Evolutionary conservation across 495 filamentous ascomycete genomes (phyloP), one percentile per base, ranked within the genome.

Genomic region (Tetracladium marchalianum): DNA sequence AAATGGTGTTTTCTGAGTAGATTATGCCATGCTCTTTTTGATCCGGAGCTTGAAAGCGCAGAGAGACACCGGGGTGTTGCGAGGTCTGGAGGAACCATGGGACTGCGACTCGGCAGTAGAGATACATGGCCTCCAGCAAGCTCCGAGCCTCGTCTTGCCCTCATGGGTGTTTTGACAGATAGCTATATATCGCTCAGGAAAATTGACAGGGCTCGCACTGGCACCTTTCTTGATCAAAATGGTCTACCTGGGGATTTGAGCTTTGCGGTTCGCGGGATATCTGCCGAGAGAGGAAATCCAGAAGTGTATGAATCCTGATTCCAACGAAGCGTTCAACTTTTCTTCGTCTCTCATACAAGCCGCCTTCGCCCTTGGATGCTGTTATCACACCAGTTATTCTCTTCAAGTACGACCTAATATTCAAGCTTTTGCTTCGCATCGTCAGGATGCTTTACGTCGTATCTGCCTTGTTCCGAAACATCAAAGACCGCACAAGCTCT

Each of bases 321-420:
- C 78, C 0, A 74, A 96, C 27, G 81, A 87, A 62, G 92, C 92
- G 0, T 68, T 96, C n/a, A 92, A 98, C 61, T 96, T 98, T n/a
- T 56, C 69, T 98, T 13, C 78, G 83, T 2, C 67, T 98, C 4
- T 81, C 87, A 42, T 98, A 95, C 66, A 82, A 78, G 34, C 77
- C 92, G 0, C 87, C 90, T 0, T 55, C 73, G 2, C 76, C 84
- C 2, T 70, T 98, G 0, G 77, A 82, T 32, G 66, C 78, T 0
- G 70, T 96, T 44, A 80, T 98, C 18, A 85, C 85, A 0, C 65
- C 75, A 0, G 58, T 64, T 0, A 67, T 79, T 1, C 66, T 98
- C 11, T 60, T 77, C 15, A 86, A 84, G 54, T 96, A 95, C 55
- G 92, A 98, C 57, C 68, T 66, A 19, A 72, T 95, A 15, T 95